Evolutionary conservation across 1,284 basidiomycete genomes (phyloP).

Genomic region (Boletus mariae): DNA sequence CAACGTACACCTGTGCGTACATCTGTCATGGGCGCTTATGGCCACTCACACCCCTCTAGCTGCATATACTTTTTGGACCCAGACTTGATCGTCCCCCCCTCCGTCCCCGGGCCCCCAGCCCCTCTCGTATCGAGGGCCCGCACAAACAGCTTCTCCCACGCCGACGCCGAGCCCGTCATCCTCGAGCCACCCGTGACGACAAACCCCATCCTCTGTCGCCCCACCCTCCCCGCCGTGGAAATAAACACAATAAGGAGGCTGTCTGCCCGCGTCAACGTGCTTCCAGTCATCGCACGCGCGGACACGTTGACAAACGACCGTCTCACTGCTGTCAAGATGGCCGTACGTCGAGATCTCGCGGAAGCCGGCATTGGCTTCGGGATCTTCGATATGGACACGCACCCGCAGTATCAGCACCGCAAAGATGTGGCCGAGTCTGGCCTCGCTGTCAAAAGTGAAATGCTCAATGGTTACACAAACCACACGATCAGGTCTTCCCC

Average conservation of each 20-base stretch:
- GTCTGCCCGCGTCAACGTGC: slow-evolving; percentile 90
- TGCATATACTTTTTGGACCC: slow-evolving; percentile 81
- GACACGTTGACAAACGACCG: slow-evolving; percentile 91
- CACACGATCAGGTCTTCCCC: slow-evolving; percentile 50
- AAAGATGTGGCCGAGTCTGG: slow-evolving; percentile 38
- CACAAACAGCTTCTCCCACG: slow-evolving; percentile 63
- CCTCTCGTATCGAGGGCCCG: slow-evolving; percentile 62
- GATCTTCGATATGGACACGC: slow-evolving; percentile 70
- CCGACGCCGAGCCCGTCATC: slow-evolving; percentile 68
- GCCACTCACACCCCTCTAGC: slow-evolving; percentile 39
- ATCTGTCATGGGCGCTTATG: slow-evolving; percentile 22
- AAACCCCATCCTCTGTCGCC: slow-evolving; percentile 61
- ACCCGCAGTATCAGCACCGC: slow-evolving; percentile 46
- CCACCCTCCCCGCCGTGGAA: slow-evolving; percentile 71
- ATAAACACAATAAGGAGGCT: slow-evolving; percentile 87
- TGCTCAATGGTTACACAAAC: slow-evolving; percentile 46
- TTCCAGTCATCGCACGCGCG: slow-evolving; percentile 90
- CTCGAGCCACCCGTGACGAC: slow-evolving; percentile 73
- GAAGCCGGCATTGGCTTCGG: slow-evolving; percentile 80
- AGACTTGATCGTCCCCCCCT: slow-evolving; percentile 66
- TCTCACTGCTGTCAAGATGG: slow-evolving; percentile 70
- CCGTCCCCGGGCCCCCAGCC: slow-evolving; percentile 56
- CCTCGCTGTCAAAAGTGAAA: slow-evolving; percentile 40
- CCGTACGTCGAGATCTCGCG: slow-evolving; percentile 72
- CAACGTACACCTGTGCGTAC: slow-evolving; percentile 74